Percentiles rank a stretch among this genome's conserved stretches.
Conservation (phyloP, 805 yeast species). For the Hanseniaspora lachancei region DNA sequence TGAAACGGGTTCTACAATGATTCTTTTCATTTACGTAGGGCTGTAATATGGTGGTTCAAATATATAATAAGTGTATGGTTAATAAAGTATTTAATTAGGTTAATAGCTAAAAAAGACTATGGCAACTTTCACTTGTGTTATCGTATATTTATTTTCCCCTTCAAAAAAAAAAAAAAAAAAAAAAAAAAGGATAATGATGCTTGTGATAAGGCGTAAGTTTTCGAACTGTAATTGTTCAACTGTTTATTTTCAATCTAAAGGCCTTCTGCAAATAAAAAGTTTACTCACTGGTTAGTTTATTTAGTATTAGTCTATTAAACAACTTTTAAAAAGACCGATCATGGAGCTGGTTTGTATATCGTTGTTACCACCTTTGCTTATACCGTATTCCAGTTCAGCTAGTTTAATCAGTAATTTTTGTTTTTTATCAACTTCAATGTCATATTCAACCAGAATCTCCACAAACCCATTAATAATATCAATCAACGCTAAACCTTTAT, state of each 20-base stretch:
- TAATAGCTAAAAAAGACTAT: too few relatives aligned
- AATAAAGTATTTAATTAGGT: not conserved
- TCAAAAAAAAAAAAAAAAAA: not conserved
- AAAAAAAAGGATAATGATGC: not conserved
- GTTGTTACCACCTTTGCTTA: conserved; percentile 85
- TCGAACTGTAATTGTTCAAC: too few relatives aligned
- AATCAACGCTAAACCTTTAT: conserved; percentile 78
- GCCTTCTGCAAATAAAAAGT: not conserved
- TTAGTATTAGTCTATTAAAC: not conserved
- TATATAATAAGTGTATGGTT: not conserved
- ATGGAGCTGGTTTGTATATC: conserved; percentile 81
- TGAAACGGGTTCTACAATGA: conserved; percentile 5
- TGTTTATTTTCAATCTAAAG: too few relatives aligned
- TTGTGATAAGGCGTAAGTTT: not conserved
- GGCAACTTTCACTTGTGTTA: too few relatives aligned
- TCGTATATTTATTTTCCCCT: not conserved
- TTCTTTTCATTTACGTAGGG: not conserved
- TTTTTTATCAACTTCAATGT: conserved; percentile 43
- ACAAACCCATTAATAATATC: conserved; percentile 72
- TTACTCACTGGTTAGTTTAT: not conserved
- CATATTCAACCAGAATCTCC: conserved; percentile 53
- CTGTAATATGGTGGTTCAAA: not conserved
- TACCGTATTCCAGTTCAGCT: conserved; percentile 80
- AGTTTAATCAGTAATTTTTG: conserved; percentile 54
- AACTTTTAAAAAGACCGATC: conserved; percentile 51